A percentile compares a stretch with the other conserved stretches of the same genome.
Evolutionary conservation across 2,329 filamentous ascomycete genomes (phyloP).

Genomic region (Lasiodiplodia sp.): DNA sequence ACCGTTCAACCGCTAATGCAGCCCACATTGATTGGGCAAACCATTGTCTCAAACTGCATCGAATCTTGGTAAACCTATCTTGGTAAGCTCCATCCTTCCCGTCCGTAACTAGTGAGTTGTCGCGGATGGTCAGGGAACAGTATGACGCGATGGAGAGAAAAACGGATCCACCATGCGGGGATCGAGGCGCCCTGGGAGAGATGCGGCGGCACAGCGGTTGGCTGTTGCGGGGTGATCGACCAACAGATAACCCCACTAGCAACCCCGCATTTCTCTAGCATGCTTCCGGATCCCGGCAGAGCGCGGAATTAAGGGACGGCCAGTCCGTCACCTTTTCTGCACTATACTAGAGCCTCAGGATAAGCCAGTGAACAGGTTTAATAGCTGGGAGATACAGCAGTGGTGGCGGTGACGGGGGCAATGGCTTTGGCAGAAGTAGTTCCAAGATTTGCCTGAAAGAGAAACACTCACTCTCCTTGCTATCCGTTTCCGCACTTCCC

Average conservation of each 20-base stretch:
- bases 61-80: not conserved
- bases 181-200: too few species aligned
- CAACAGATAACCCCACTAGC: not conserved
- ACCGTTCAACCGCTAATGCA: not conserved
- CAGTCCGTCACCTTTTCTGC: not conserved
- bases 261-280: not conserved
- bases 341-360: not conserved
- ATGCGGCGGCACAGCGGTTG: too few species aligned
- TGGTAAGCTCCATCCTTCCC: not conserved
- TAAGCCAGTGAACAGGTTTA: not conserved
- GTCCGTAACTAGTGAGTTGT: not conserved
- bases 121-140: not conserved
- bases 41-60: not conserved
- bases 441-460: too few species aligned
- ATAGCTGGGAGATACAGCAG: not conserved
- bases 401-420: too few species aligned
- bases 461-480: too few species aligned
- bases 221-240: not conserved
- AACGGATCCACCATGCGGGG: not conserved
- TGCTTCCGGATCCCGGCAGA: not conserved
- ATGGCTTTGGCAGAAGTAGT: too few species aligned
- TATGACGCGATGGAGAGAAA: not conserved
- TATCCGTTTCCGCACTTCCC: too few species aligned
- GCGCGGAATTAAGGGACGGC: not conserved
- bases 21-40: not conserved